Base-by-base conservation (phyloP, 2,329 filamentous ascomycete species). In the Alternaria sp. region DNA sequence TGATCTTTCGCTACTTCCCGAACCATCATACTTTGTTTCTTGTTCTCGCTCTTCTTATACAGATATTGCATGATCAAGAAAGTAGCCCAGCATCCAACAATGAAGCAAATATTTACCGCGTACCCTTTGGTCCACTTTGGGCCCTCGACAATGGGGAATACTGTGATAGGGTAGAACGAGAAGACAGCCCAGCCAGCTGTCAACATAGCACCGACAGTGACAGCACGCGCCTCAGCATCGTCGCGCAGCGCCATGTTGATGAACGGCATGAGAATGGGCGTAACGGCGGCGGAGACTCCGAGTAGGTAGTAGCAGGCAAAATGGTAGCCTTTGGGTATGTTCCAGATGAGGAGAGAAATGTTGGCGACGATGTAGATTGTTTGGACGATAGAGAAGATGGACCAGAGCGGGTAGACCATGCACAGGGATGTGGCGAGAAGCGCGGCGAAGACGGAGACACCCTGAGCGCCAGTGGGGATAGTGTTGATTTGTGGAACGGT, bases 401-500 rank as follows among this genome's bases (percentile, higher is more conserved):
- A 68, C 84, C 84, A 85, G 0, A 81, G 71, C 0, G 83, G 83
- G 49, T 85, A 85, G 1, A 85, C 83, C 49, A 83, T 80, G 8
- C 83, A 84, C 7, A 86, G 69, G 0, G 83, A 85, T 0, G 83
- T 83, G 0, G 83, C 83, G 0, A 85, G 69, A 72, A 84, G 82
- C 0, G 83, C 84, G 0, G 81, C 75, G 10, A 85, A 71, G 5
- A 85, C 83, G 0, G 78, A 81, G 41, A 85, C 81, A n/a, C 79
- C 82, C 51, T 83, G 81, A 0, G 79, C 80, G 9, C 80, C 82
- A 0, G 84, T 85, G 0, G 84, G 84, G 2, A 85, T 79, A 12
- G 81, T 77, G 69, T 86, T 85, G 60, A 85, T 81, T 59, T 85
- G 79, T 0, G 80, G 78, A 0, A 85, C 77, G 0, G 81, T 81